Evolutionary conservation across 2,329 filamentous ascomycete genomes (phyloP).

Genomic region (Neofusicoccum cordaticola): DNA sequence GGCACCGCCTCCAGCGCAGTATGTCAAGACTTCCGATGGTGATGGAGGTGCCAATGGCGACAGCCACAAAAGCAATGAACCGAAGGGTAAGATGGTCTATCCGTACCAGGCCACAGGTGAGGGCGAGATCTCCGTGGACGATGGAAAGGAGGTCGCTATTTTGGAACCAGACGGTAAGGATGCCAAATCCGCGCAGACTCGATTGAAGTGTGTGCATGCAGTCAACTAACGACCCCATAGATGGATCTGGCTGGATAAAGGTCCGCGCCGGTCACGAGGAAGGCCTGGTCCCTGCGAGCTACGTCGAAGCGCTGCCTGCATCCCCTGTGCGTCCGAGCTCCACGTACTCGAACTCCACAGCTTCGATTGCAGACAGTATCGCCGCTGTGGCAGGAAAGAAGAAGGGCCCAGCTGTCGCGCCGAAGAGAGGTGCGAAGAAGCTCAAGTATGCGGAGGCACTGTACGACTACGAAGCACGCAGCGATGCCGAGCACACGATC

Average conservation of each 20-base stretch:
- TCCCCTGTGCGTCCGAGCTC: slow-evolving; percentile 46
- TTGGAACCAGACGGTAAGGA: slow-evolving; percentile 83
- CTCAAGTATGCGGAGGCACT: slow-evolving; percentile 88
- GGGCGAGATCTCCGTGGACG: slow-evolving; percentile 76
- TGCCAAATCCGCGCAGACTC: slow-evolving; percentile 14
- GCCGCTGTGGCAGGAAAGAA: slow-evolving; percentile 60
- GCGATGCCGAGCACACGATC: slow-evolving; percentile 87
- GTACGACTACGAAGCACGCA: slow-evolving; percentile 86
- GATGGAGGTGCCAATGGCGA: slow-evolving; percentile 52
- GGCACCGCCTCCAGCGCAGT: slow-evolving; percentile 81
- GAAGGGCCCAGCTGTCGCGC: slow-evolving; percentile 88
- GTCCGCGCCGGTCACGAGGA: slow-evolving; percentile 72
- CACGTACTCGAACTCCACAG: slow-evolving; percentile 74
- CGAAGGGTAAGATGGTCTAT: slow-evolving; percentile 86
- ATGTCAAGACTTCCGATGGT: slow-evolving; percentile 53
- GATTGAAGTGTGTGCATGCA: background rate
- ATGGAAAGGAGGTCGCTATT: slow-evolving; percentile 71
- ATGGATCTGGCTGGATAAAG: slow-evolving; percentile 88
- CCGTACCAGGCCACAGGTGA: slow-evolving; percentile 75
- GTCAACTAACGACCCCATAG: slow-evolving; percentile 45
- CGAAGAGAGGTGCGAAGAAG: slow-evolving; percentile 87
- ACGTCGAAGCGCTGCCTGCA: slow-evolving; percentile 66
- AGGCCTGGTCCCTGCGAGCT: slow-evolving; percentile 83
- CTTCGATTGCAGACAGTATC: slow-evolving; percentile 59
- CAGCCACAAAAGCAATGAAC: slow-evolving; percentile 46